phyloP scores from a whole-genome alignment of 768 basidiomycete species.

The Trametes meyenii region DNA sequence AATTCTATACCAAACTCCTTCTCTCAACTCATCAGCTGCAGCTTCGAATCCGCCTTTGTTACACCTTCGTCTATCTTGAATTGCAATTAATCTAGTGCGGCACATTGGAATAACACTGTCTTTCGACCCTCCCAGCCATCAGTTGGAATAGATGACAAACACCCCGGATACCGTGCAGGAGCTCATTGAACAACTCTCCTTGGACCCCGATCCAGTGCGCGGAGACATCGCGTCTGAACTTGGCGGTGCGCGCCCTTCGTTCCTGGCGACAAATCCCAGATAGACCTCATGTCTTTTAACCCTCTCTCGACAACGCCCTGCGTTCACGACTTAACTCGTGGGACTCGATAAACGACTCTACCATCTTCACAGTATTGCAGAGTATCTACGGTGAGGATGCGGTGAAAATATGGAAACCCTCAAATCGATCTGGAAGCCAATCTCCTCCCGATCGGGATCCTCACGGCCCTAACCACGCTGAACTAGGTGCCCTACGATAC shows the following conservation, averaged over 20 bases:
- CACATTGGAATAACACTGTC: too few relatives aligned
- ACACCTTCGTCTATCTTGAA: too few relatives aligned
- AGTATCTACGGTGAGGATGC: constrained; percentile 80
- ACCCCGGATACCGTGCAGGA: constrained; percentile 14
- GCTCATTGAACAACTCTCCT: constrained; percentile 27
- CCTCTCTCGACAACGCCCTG: constrained; percentile 13
- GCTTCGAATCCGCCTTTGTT: too few relatives aligned
- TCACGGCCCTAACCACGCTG: constrained; percentile 1
- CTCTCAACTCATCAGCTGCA: too few relatives aligned
- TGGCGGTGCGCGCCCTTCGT: constrained; percentile 37
- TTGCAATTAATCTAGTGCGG: too few relatives aligned
- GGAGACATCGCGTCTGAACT: constrained; percentile 53
- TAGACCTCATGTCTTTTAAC: constrained; percentile 28
- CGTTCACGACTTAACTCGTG: constrained; percentile 17
- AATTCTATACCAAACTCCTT: too few relatives aligned
- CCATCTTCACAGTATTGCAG: constrained; percentile 56
- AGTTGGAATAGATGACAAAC: neutral
- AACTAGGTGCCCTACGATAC: constrained; percentile 56
- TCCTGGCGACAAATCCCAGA: constrained; percentile 6
- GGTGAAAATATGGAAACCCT: constrained; percentile 59
- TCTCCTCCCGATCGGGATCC: constrained; percentile 25
- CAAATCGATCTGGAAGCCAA: constrained; percentile 3
- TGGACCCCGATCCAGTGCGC: constrained; percentile 37
- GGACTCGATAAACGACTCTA: neutral
- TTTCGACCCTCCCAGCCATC: neutral